Percentiles rank a stretch among this genome's conserved stretches.
Evolutionary conservation across 495 filamentous ascomycete genomes (phyloP).

Genomic region (Penicillium riverlandense): DNA sequence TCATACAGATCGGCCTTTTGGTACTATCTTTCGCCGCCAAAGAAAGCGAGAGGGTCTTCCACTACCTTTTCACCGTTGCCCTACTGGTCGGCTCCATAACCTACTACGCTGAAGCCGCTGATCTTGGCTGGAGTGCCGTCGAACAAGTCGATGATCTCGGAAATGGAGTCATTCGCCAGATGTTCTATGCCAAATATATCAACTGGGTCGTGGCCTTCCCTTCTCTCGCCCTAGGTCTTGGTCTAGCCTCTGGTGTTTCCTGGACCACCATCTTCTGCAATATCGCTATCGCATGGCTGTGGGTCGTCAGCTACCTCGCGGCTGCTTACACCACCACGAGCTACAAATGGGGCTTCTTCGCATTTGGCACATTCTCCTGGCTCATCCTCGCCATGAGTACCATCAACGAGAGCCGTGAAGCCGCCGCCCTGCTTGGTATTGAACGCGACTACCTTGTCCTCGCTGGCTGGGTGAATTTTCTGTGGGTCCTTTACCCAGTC

Average conservation of each 20-base stretch:
- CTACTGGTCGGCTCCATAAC: slow-evolving; percentile 56
- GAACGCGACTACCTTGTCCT: slow-evolving; percentile 43
- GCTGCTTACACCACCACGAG: slow-evolving; percentile 49
- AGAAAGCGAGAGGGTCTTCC: slow-evolving; percentile 54
- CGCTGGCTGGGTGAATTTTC: slow-evolving; percentile 43
- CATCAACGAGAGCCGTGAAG: slow-evolving; percentile 41
- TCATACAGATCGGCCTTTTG: slow-evolving; percentile 28
- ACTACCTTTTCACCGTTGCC: slow-evolving; percentile 58
- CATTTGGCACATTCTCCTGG: slow-evolving; percentile 53
- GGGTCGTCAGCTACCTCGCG: slow-evolving; percentile 56
- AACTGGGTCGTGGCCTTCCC: slow-evolving; percentile 52
- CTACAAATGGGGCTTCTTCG: slow-evolving; percentile 62
- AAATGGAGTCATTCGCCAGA: slow-evolving; percentile 45
- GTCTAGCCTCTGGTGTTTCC: slow-evolving; percentile 57
- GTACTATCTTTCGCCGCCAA: slow-evolving; percentile 43
- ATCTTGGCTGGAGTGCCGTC: slow-evolving; percentile 58
- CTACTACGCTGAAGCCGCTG: slow-evolving; percentile 63
- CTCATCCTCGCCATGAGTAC: slow-evolving; percentile 52
- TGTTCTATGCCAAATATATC: slow-evolving; percentile 68
- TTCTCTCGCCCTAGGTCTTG: slow-evolving; percentile 50
- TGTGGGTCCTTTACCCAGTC: slow-evolving; percentile 60
- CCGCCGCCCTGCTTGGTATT: slow-evolving; percentile 47
- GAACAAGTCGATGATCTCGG: slow-evolving; percentile 35
- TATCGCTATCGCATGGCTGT: slow-evolving; percentile 53
- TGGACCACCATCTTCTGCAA: slow-evolving; percentile 58